These are phyloP conservation scores for Debaryomycetaceae sp. DNA, from an alignment of 1,139 yeast species.

Conservation along the genomic window DNA sequence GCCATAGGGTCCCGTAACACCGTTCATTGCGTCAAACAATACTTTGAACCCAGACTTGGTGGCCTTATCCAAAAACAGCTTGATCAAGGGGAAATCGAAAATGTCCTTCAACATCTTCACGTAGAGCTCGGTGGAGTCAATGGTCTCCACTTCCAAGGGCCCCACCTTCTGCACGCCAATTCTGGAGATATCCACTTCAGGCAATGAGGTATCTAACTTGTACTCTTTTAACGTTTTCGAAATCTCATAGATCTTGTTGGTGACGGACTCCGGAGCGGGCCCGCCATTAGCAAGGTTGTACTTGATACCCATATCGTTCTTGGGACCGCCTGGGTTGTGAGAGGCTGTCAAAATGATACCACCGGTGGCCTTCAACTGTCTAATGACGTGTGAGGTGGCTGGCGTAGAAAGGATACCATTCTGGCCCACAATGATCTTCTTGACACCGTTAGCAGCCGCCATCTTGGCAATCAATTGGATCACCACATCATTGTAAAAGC, in stretches of 20 bases:
- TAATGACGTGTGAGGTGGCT: slow-evolving; percentile 88
- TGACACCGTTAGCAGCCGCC: slow-evolving; percentile 88
- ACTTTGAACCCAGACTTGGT: slow-evolving; percentile 57
- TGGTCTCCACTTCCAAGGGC: slow-evolving; percentile 66
- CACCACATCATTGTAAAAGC: slow-evolving; percentile 81
- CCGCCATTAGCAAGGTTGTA: slow-evolving; percentile 95
- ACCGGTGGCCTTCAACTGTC: slow-evolving; percentile 78
- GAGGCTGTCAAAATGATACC: slow-evolving; percentile 96
- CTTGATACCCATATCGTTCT: slow-evolving; percentile 90
- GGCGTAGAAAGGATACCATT: slow-evolving; percentile 90
- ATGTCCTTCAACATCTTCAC: slow-evolving; percentile 75
- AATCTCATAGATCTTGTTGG: slow-evolving; percentile 76
- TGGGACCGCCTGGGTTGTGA: slow-evolving; percentile 98
- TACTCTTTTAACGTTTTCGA: slow-evolving; percentile 59
- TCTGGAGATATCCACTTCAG: slow-evolving; percentile 53
- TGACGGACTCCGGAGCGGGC: slow-evolving; percentile 97
- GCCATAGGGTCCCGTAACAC: slow-evolving; percentile 98
- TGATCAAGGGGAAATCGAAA: slow-evolving; percentile 84
- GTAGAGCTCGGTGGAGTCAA: slow-evolving; percentile 79
- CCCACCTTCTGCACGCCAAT: slow-evolving; percentile 54
- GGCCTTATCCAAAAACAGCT: slow-evolving; percentile 53
- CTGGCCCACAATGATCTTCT: slow-evolving; percentile 81
- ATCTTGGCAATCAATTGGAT: slow-evolving; percentile 78
- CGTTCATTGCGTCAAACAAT: slow-evolving; percentile 86
- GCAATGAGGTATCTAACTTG: slow-evolving; percentile 52